Evolutionary conservation across 192 early-diverging fungal species (phyloP).

Genomic region (Linnemannia zychae): DNA sequence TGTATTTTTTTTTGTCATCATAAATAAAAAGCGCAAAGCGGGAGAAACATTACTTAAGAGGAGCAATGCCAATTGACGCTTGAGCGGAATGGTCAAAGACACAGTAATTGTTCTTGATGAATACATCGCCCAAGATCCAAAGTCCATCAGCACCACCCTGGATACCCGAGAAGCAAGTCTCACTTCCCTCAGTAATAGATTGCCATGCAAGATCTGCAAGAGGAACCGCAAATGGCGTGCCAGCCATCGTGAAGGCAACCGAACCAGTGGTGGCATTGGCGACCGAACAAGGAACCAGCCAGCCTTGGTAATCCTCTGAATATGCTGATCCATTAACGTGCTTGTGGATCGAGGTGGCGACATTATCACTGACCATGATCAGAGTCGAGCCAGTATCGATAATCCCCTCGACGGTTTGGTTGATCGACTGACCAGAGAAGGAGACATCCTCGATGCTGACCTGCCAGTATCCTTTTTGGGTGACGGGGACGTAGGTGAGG

Average conservation of each 20-base stretch:
- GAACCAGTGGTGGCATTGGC: constrained; percentile 7
- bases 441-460: constrained; percentile 58
- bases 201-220: constrained; percentile 37
- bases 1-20: not conserved
- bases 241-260: constrained; percentile 44
- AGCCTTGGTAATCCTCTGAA: not conserved
- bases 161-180: constrained; percentile 25
- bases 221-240: constrained; percentile 38
- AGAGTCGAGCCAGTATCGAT: constrained; percentile 77
- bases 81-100: constrained; percentile 66
- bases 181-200: not conserved
- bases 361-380: constrained; percentile 63
- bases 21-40: not conserved
- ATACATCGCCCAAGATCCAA: constrained; percentile 72
- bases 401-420: constrained; percentile 43
- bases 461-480: constrained; percentile 67
- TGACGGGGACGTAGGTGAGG: constrained; percentile 66
- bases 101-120: constrained; percentile 73
- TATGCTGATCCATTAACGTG: not conserved
- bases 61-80: constrained; percentile 69
- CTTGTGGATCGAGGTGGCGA: constrained; percentile 61
- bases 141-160: constrained; percentile 28
- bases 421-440: constrained; percentile 45
- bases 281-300: constrained; percentile 7
- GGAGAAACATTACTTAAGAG: constrained; percentile 10